Conservation (phyloP, 2,329 filamentous ascomycete species). For the Tolypocladium amazonense region DNA sequence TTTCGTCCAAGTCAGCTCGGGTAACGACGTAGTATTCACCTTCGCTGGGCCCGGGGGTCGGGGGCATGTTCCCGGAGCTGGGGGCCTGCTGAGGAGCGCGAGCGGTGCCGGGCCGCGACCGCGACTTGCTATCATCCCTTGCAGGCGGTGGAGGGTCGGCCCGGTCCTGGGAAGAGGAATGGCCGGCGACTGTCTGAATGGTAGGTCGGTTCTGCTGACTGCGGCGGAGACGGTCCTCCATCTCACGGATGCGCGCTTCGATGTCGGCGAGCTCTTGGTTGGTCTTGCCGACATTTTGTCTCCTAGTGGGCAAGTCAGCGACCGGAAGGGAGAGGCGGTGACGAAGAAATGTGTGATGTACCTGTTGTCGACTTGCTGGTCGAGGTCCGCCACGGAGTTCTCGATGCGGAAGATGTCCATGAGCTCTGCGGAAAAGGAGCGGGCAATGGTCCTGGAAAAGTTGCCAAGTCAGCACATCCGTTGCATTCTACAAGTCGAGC, state of each 20-base stretch:
- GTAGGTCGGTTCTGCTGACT: constrained; percentile 11
- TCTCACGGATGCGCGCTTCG: constrained; percentile 72
- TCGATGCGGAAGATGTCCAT: constrained; percentile 87
- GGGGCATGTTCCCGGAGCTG: constrained; percentile 45
- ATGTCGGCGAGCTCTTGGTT: constrained; percentile 75
- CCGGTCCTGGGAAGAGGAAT: constrained; percentile 5
- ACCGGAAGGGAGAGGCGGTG: not conserved
- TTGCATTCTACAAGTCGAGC: not conserved
- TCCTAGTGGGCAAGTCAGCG: constrained; percentile 38
- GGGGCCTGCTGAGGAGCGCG: constrained; percentile 40
- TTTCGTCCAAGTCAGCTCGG: constrained; percentile 17
- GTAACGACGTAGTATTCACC: constrained; percentile 41
- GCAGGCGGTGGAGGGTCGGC: constrained; percentile 6
- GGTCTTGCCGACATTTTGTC: constrained; percentile 65
- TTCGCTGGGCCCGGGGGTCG: constrained; percentile 51
- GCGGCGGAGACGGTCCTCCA: constrained; percentile 63
- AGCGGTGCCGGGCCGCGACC: constrained; percentile 44
- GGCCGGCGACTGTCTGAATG: constrained; percentile 5
- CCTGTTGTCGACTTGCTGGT: constrained; percentile 72
- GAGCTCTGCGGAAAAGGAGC: constrained; percentile 75
- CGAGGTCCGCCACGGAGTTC: constrained; percentile 61
- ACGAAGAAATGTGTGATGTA: constrained; percentile 33
- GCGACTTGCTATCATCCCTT: constrained; percentile 23
- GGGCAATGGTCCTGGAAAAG: constrained; percentile 64
- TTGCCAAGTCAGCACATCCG: not conserved